Percentiles rank a stretch among this genome's conserved stretches.
phyloP scores from a whole-genome alignment of 2,329 filamentous ascomycete species.

The Exophiala oligosperma region DNA sequence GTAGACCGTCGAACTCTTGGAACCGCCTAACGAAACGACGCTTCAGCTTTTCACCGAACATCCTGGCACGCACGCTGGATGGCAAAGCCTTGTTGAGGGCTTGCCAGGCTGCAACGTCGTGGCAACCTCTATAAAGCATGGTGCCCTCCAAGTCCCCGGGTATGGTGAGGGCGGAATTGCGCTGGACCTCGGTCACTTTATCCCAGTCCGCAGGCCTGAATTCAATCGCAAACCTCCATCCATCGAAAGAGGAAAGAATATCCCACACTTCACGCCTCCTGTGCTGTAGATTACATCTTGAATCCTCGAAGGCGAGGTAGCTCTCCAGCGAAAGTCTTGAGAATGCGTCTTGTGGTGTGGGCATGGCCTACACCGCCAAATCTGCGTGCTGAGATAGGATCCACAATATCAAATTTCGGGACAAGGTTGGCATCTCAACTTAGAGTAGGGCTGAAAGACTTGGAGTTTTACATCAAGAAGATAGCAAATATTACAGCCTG shows the following conservation, averaged over 20 bases:
- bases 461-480: no score
- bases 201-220: conserved; percentile 23
- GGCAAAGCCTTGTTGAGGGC: conserved; percentile 46
- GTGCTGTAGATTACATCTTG: conserved; percentile 8
- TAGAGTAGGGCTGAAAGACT: no score
- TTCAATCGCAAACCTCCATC: not conserved
- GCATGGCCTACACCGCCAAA: conserved; percentile 10
- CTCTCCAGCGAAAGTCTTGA: conserved; percentile 16
- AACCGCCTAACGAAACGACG: conserved; percentile 41
- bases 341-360: conserved; percentile 19
- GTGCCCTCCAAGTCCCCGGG: conserved; percentile 47
- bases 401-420: not conserved
- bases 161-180: conserved; percentile 42
- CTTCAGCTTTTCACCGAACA: conserved; percentile 47
- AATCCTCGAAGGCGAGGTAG: conserved; percentile 10
- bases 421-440: no score
- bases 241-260: conserved; percentile 47
- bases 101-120: conserved; percentile 44
- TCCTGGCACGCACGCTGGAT: conserved; percentile 40
- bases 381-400: not conserved
- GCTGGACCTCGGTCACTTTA: conserved; percentile 31
- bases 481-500: no score
- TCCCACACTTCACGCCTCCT: conserved; percentile 34
- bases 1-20: conserved; percentile 34
- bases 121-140: conserved; percentile 45